These are phyloP conservation scores for Vitis rupestris DNA, from an alignment of 164 flowering plant genomes.

Conservation along the genomic window DNA sequence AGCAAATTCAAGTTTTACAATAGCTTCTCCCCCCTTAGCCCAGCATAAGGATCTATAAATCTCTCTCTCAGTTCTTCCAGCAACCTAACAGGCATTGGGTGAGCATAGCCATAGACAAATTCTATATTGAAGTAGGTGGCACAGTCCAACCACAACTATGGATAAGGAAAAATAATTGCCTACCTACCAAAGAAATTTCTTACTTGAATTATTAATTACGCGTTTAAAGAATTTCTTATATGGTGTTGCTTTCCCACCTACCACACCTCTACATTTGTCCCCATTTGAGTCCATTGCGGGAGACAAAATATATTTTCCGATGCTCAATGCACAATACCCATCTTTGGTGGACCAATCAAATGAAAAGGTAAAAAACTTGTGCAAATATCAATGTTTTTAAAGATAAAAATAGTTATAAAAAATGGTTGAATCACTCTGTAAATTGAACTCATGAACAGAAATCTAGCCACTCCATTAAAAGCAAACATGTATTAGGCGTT, in stretches of 20 bases:
- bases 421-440: too few species aligned
- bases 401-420: too few species aligned
- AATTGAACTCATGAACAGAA: background rate
- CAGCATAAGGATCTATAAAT: too few species aligned
- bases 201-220: background rate
- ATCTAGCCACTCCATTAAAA: background rate
- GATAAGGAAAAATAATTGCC: background rate
- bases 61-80: too few species aligned
- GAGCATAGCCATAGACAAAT: background rate
- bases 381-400: too few species aligned
- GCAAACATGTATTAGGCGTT: background rate
- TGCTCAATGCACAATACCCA: background rate
- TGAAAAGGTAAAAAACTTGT: too few species aligned
- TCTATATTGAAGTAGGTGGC: background rate
- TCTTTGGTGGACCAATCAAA: too few species aligned
- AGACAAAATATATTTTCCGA: background rate
- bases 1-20: background rate
- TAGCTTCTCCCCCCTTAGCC: background rate
- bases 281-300: background rate
- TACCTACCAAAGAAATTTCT: conserved; percentile 7
- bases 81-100: too few species aligned
- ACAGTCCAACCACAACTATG: background rate
- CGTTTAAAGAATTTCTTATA: background rate
- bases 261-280: background rate
- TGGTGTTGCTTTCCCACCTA: conserved; percentile 18